These are phyloP conservation scores for Chlamydomonas sphaeroides DNA, from an alignment of 139 green algal species.

Conservation along the genomic window DNA sequence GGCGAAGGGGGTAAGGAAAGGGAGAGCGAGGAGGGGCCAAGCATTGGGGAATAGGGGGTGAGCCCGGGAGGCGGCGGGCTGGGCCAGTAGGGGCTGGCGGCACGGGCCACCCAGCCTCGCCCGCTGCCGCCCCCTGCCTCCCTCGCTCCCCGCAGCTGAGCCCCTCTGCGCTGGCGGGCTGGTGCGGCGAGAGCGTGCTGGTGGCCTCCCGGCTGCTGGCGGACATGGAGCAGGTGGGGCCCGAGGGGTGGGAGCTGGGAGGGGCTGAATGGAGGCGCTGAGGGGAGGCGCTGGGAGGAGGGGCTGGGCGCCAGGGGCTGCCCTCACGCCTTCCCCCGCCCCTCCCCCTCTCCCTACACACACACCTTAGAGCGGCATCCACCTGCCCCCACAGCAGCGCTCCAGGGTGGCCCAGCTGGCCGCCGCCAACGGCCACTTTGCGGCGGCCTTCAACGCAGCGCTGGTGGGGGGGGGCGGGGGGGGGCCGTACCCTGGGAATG, in stretches of 20 bases:
- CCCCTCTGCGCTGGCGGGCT: constrained; percentile 24
- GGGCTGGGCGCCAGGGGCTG: neutral
- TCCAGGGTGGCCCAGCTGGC: constrained; percentile 40
- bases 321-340: neutral
- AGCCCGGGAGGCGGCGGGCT: too few species aligned
- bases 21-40: too few species aligned
- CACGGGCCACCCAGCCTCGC: too few species aligned
- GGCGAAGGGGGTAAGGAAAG: too few species aligned
- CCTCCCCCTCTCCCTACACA: neutral
- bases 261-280: neutral
- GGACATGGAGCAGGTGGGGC: constrained; percentile 56
- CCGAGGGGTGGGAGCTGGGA: neutral
- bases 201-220: constrained; percentile 41
- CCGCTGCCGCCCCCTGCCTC: neutral
- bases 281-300: neutral
- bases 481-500: too few species aligned
- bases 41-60: too few species aligned
- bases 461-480: constrained; percentile 44
- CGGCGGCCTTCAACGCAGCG: constrained; percentile 51
- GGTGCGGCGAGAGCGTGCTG: constrained; percentile 43
- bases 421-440: constrained; percentile 50
- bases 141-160: neutral
- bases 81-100: too few species aligned
- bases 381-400: constrained; percentile 25
- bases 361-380: constrained; percentile 52